Percentiles rank a stretch among this genome's conserved stretches.
Conservation (phyloP, 2,329 filamentous ascomycete genomes). For the Phialocephala sp. region DNA sequence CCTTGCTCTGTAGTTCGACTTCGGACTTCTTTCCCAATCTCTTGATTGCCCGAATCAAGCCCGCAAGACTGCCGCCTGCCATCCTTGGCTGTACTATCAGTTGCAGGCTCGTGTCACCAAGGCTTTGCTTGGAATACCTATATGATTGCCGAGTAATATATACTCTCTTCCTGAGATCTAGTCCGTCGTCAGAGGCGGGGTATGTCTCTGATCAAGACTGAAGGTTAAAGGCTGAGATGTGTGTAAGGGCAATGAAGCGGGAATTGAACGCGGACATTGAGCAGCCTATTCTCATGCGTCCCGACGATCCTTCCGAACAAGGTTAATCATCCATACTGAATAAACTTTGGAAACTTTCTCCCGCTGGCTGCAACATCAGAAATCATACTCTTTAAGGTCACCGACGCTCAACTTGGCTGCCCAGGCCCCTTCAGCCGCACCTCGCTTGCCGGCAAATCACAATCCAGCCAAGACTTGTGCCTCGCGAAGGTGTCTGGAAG, state of each 20-base stretch:
- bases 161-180: too few relatives aligned
- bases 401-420: background rate
- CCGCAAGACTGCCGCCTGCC: background rate
- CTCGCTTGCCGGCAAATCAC: constrained; percentile 1
- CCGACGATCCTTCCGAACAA: too few relatives aligned
- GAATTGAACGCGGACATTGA: background rate
- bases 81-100: background rate
- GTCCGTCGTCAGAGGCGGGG: too few relatives aligned
- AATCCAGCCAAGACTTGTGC: background rate
- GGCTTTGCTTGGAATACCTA: too few relatives aligned
- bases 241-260: background rate
- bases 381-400: background rate
- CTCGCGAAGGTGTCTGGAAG: background rate
- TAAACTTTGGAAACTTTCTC: too few relatives aligned
- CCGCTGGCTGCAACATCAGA: background rate
- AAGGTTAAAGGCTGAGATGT: background rate
- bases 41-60: background rate
- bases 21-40: background rate
- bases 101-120: too few relatives aligned
- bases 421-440: background rate
- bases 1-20: background rate
- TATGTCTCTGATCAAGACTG: background rate
- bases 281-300: background rate
- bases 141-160: too few relatives aligned
- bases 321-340: background rate